Base-by-base conservation (phyloP, 306 rosid genomes). In the Vigna trinervia region DNA sequence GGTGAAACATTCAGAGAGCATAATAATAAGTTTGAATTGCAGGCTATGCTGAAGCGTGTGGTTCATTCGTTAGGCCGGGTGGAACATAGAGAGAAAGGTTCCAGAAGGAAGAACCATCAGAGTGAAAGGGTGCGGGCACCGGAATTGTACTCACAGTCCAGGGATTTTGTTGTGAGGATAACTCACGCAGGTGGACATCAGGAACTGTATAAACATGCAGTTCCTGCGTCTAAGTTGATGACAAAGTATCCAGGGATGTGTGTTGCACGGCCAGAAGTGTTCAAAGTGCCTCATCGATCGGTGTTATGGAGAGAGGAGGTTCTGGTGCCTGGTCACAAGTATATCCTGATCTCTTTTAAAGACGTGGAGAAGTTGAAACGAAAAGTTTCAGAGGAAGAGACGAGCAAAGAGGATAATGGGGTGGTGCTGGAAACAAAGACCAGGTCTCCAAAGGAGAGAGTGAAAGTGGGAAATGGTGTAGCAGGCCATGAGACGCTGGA, bases 261-360 rank as follows among this genome's bases (percentile, higher is more conserved):
- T 57, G 75, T 90, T 34, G 88, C 92, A 4, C 71, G 58, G 62
- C 93, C 94, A 1, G 89, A 93, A 17, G 96, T 93, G 41, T 91
- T 90, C 86, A 90, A 34, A 73, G 41, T 64, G 63, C 97, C 97
- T 28, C 92, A 88, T 3, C 71, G 80, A 19, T 85, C 96, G 20
- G 79, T 91, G 19, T 32, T 91, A 7, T 71, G 79, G 83, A 75
- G 80, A 3, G 90, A 87, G 22, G 91, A 87, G 50, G 51, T 76
- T 43, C 86, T 94, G 34, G 22, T 83, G 36, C 88, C 89, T 15
- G 94, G 98, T 73, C 88, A 90, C 38, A 92, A 89, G 67, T 94
- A 94, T 32, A 71, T 82, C 20, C 75, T 91, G 5, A 53, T 91
- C 32, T 80, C 90, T 6, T 78, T 71, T 28, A 74, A 84, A 15